These are phyloP conservation scores for Leccinum disarticulatum DNA, from an alignment of 768 basidiomycete genomes.

Conservation along the genomic window DNA sequence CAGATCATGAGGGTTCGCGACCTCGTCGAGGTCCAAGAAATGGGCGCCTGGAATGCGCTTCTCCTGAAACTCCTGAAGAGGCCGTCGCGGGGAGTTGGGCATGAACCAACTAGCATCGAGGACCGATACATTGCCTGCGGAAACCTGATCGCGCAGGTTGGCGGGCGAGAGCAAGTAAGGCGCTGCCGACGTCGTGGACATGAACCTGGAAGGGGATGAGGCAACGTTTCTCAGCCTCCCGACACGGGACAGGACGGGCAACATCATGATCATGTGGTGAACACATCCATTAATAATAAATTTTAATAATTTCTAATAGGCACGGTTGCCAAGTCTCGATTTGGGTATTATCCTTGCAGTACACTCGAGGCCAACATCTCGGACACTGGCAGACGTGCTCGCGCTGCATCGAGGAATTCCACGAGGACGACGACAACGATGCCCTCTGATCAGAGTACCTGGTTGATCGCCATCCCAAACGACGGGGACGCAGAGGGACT, in stretches of 20 bases:
- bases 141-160: conserved; percentile 40
- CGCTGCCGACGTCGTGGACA: conserved; percentile 39
- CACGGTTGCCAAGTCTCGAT: conserved; percentile 11
- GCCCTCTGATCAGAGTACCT: conserved; percentile 96
- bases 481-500: conserved; percentile 83
- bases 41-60: conserved; percentile 71
- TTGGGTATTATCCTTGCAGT: conserved; percentile 3
- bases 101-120: conserved; percentile 92
- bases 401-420: conserved; percentile 8
- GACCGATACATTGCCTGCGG: conserved; percentile 38
- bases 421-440: conserved; percentile 41
- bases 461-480: conserved; percentile 85
- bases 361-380: background rate
- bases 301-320: conserved; percentile 12
- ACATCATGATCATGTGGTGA: background rate
- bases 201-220: conserved; percentile 24
- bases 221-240: conserved; percentile 1
- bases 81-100: conserved; percentile 79
- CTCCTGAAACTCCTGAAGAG: conserved; percentile 63
- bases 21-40: conserved; percentile 79
- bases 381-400: background rate
- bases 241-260: conserved; percentile 12
- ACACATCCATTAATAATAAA: background rate
- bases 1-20: conserved; percentile 69
- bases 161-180: conserved; percentile 56